Evolutionary conservation across 202 grass and related monocot genomes (phyloP).

Genomic region (Carex arenaria): DNA sequence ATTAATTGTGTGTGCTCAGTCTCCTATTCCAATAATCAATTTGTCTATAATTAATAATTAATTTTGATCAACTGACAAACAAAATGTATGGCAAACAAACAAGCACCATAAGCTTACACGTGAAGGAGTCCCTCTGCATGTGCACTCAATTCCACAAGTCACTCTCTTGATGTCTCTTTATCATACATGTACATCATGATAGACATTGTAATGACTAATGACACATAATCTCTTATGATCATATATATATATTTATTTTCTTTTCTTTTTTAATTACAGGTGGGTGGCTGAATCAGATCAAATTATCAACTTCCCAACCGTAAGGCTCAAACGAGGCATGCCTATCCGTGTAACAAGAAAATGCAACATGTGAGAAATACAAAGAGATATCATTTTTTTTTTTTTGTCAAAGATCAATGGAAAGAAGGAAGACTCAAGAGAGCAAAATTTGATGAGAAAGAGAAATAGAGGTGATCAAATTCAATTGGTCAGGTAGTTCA

Average conservation of each 20-base stretch:
- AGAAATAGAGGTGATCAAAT: background rate
- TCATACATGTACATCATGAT: conserved; percentile 4
- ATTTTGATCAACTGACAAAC: background rate
- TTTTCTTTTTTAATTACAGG: conserved; percentile 30
- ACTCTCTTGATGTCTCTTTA: conserved; percentile 17
- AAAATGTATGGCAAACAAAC: conserved; percentile 13
- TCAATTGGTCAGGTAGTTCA: background rate
- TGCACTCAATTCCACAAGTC: conserved; percentile 6
- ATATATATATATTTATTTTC: background rate
- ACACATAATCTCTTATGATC: background rate
- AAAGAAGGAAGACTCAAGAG: background rate
- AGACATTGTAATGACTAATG: background rate
- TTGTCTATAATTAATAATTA: background rate
- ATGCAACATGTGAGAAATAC: background rate
- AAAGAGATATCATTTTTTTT: background rate
- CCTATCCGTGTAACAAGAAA: conserved; percentile 61
- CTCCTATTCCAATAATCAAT: background rate
- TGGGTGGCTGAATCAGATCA: conserved; percentile 92
- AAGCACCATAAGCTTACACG: conserved; percentile 10
- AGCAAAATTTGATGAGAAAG: background rate
- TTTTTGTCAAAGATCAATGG: background rate
- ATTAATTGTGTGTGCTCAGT: background rate
- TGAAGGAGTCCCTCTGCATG: conserved; percentile 20
- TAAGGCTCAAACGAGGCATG: conserved; percentile 81
- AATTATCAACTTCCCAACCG: conserved; percentile 92